Evolutionary conservation across 352 stramenopile species (phyloP).

Genomic region (Phytophthora pseudosyringae): DNA sequence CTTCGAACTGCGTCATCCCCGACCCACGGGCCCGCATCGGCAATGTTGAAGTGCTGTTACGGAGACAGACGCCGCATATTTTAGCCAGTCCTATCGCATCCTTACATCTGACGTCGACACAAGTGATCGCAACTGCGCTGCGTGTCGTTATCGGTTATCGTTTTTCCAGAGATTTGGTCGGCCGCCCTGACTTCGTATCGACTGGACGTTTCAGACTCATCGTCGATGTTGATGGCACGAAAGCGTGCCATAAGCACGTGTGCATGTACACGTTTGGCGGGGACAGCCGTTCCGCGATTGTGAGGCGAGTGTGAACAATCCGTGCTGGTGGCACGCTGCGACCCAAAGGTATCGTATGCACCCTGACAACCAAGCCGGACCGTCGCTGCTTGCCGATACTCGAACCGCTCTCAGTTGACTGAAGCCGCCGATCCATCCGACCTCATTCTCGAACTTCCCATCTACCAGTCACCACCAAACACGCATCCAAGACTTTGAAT

Average conservation of each 20-base stretch:
- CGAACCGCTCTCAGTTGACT: neutral
- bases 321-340: constrained; percentile 19
- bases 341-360: constrained; percentile 13
- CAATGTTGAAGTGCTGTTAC: no score
- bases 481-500: neutral
- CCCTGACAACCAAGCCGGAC: neutral
- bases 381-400: neutral
- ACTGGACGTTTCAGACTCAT: neutral
- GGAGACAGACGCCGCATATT: no score
- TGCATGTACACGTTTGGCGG: neutral
- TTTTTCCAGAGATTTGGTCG: no score
- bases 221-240: constrained; percentile 2
- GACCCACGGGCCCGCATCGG: no score
- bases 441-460: constrained; percentile 23
- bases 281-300: neutral
- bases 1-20: no score
- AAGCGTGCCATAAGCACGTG: constrained; percentile 1
- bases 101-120: no score
- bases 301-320: constrained; percentile 19
- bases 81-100: no score
- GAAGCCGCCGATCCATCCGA: neutral
- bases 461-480: neutral
- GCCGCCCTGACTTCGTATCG: no score
- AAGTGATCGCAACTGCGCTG: no score
- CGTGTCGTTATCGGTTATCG: no score